These are phyloP conservation scores for Apiospora pterosperma DNA, from an alignment of 2,329 filamentous ascomycete species.

Conservation along the genomic window DNA sequence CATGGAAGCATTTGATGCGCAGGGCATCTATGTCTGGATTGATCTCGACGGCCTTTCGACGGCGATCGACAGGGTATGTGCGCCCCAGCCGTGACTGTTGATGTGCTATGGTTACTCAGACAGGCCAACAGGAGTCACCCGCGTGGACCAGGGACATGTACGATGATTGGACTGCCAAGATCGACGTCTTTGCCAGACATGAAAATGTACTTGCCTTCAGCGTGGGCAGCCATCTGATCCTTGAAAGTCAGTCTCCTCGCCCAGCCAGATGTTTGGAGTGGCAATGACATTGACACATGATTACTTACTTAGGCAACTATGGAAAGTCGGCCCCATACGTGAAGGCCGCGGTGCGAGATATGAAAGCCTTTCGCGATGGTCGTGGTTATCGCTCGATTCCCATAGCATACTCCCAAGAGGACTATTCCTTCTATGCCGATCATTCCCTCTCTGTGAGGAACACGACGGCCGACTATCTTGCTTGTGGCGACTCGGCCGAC, in stretches of 20 bases:
- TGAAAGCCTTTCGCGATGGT: constrained; percentile 65
- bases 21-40: constrained; percentile 63
- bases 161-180: constrained; percentile 56
- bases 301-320: constrained; percentile 65
- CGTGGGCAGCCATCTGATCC: background rate
- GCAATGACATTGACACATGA: background rate
- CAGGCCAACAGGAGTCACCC: constrained; percentile 35
- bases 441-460: too few species aligned
- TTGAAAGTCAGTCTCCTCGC: background rate
- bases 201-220: constrained; percentile 31
- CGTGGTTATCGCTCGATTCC: constrained; percentile 56
- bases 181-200: constrained; percentile 67
- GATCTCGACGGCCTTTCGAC: constrained; percentile 54
- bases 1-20: constrained; percentile 61
- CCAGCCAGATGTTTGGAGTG: background rate
- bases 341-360: constrained; percentile 59
- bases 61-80: constrained; percentile 35
- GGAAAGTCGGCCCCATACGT: constrained; percentile 48
- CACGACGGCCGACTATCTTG: background rate
- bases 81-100: background rate
- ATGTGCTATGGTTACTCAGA: background rate
- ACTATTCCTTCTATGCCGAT: too few species aligned
- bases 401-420: constrained; percentile 66
- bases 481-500: background rate
- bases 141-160: constrained; percentile 49